Conservation (phyloP, 2,329 filamentous ascomycete species). For the Colletotrichum eleusines region DNA sequence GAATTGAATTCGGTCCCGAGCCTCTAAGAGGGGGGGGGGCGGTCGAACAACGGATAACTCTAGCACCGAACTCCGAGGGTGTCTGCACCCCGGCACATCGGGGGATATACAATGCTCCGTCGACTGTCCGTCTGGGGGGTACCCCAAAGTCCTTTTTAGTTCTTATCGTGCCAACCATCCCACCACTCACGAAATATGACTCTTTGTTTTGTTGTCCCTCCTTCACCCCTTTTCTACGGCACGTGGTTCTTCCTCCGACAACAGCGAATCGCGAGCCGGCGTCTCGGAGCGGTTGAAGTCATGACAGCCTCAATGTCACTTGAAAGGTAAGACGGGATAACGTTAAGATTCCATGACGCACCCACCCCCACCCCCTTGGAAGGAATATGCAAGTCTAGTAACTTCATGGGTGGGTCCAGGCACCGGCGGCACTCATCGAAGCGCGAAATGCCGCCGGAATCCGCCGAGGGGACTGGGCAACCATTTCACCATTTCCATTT, state of each 20-base stretch:
- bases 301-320: background rate
- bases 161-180: too few relatives aligned
- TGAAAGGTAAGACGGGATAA: background rate
- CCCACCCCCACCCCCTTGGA: background rate
- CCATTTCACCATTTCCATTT: background rate
- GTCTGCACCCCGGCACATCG: background rate
- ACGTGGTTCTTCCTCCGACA: background rate
- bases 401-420: background rate
- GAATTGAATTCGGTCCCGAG: constrained; percentile 9
- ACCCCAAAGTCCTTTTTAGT: too few relatives aligned
- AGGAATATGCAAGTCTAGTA: constrained; percentile 17
- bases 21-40: background rate
- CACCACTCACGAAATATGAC: too few relatives aligned
- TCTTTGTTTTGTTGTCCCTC: too few relatives aligned
- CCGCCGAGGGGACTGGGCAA: background rate
- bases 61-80: background rate
- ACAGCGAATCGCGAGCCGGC: background rate
- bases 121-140: background rate
- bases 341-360: background rate
- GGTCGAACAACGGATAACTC: background rate
- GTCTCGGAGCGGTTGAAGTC: constrained; percentile 1
- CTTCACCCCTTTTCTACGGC: background rate
- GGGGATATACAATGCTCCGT: background rate
- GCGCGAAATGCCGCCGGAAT: background rate
- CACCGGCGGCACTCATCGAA: background rate